A percentile compares a stretch with the other conserved stretches of the same genome.
phyloP scores from a whole-genome alignment of 768 basidiomycete species.

The Dacryopinax spathularia region DNA sequence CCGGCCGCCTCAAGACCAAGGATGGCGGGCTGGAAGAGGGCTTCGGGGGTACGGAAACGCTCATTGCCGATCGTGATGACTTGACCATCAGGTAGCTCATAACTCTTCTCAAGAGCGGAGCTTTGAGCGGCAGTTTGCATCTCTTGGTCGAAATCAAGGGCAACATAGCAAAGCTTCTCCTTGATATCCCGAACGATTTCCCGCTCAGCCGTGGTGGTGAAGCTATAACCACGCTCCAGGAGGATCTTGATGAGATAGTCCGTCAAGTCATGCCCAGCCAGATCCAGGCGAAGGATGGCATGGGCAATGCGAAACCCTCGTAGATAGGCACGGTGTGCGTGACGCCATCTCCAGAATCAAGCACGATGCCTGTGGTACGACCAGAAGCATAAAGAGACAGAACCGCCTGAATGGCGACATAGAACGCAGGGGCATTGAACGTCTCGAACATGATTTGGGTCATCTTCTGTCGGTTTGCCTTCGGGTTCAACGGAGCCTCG shows the following conservation, averaged over 20 bases:
- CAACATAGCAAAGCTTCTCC: slow-evolving; percentile 95
- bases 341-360: slow-evolving; percentile 64
- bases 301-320: slow-evolving; percentile 77
- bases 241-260: slow-evolving; percentile 89
- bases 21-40: slow-evolving; percentile 92
- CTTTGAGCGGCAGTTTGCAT: slow-evolving; percentile 38
- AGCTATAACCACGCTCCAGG: slow-evolving; percentile 84
- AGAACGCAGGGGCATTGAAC: slow-evolving; percentile 85
- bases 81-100: slow-evolving; percentile 87
- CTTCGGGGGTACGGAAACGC: slow-evolving; percentile 92
- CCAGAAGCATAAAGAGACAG: slow-evolving; percentile 63
- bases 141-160: slow-evolving; percentile 83
- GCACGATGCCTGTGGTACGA: slow-evolving; percentile 58
- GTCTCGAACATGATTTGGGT: slow-evolving; percentile 98
- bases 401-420: slow-evolving; percentile 94
- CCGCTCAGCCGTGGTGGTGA: slow-evolving; percentile 92
- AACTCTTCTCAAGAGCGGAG: slow-evolving; percentile 91
- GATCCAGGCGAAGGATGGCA: slow-evolving; percentile 88
- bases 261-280: slow-evolving; percentile 83
- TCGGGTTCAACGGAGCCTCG: slow-evolving; percentile 93
- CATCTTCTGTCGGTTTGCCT: slow-evolving; percentile 87
- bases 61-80: slow-evolving; percentile 85
- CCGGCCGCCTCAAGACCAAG: slow-evolving; percentile 94
- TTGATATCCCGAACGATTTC: slow-evolving; percentile 96
- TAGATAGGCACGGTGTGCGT: slow-evolving; percentile 60